Percentiles rank a stretch among this genome's conserved stretches.
Evolutionary conservation across 345 rosid genomes (phyloP).

Genomic region (Trapa bicornis): DNA sequence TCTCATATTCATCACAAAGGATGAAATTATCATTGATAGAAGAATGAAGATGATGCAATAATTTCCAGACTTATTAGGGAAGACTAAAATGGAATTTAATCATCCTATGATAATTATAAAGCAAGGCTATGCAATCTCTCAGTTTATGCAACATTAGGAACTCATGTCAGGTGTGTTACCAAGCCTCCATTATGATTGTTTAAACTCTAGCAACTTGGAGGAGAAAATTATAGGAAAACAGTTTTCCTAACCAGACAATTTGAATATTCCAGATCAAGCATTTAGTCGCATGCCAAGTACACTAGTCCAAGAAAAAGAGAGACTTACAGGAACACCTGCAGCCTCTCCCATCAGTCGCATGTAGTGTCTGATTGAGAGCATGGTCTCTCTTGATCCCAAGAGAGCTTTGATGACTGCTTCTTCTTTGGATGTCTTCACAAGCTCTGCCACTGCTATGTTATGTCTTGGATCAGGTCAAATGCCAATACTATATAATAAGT

Average conservation of each 20-base stretch:
- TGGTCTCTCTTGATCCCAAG: conserved; percentile 60
- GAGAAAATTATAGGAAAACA: neutral
- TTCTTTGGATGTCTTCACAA: conserved; percentile 39
- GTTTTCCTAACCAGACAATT: neutral
- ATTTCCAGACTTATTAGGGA: neutral
- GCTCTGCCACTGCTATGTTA: conserved; percentile 67
- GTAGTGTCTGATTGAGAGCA: conserved; percentile 58
- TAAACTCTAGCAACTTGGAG: neutral
- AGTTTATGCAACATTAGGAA: neutral
- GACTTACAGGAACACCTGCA: conserved; percentile 69
- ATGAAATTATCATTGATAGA: neutral
- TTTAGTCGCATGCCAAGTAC: neutral
- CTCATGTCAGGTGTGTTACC: neutral
- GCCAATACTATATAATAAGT: neutral
- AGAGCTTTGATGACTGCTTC: conserved; percentile 49
- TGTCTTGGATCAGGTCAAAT: neutral
- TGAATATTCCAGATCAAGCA: neutral
- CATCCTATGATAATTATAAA: neutral
- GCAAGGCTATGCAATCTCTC: neutral
- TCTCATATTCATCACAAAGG: neutral
- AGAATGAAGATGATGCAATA: neutral
- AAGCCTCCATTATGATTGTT: neutral
- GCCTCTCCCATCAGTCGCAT: conserved; percentile 85
- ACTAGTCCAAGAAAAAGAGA: conserved; percentile 1
- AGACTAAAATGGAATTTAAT: neutral